These are phyloP conservation scores for Umbelopsis isabellina DNA, from an alignment of 192 early-diverging fungal species.

Conservation along the genomic window DNA sequence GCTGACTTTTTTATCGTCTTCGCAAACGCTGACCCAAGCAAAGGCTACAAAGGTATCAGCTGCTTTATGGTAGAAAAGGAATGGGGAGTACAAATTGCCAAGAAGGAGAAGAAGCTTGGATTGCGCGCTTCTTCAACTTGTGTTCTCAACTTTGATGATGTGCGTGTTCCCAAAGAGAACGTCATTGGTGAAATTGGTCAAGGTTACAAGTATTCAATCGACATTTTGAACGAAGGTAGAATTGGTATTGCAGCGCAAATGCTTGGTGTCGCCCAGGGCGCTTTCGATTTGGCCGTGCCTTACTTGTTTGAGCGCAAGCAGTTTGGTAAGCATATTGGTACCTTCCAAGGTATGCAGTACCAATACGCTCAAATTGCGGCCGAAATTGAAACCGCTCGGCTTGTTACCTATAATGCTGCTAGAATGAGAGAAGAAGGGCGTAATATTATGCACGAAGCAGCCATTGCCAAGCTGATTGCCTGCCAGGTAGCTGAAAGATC, in stretches of 20 bases:
- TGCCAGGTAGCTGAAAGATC: slow-evolving; percentile 91
- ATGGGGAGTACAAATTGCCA: slow-evolving; percentile 24
- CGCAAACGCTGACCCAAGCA: slow-evolving; percentile 91
- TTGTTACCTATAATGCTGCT: slow-evolving; percentile 98
- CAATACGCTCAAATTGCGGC: slow-evolving; percentile 78
- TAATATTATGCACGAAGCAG: slow-evolving; percentile 92
- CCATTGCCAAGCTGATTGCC: slow-evolving; percentile 98
- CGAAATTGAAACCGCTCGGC: slow-evolving; percentile 95
- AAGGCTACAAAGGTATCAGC: slow-evolving; percentile 97
- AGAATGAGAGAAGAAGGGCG: slow-evolving; percentile 91
- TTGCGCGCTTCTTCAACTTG: slow-evolving; percentile 97
- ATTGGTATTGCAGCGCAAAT: slow-evolving; percentile 99
- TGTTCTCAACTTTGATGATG: slow-evolving; percentile 89
- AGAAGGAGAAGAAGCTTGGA: slow-evolving; percentile 65
- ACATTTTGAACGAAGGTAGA: slow-evolving; percentile 97
- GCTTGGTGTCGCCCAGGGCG: slow-evolving; percentile 95
- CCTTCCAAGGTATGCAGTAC: slow-evolving; percentile 78
- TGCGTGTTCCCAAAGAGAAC: slow-evolving; percentile 81
- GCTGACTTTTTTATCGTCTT: slow-evolving; percentile 96
- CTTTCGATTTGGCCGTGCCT: slow-evolving; percentile 82
- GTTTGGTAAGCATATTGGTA: slow-evolving; percentile 82
- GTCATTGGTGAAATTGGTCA: slow-evolving; percentile 92
- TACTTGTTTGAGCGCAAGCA: slow-evolving; percentile 96
- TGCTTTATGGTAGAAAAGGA: slow-evolving; percentile 93
- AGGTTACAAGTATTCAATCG: slow-evolving; percentile 98